Base-by-base conservation (phyloP, 2,329 filamentous ascomycete genomes). In the Cyphellophora europaea region DNA sequence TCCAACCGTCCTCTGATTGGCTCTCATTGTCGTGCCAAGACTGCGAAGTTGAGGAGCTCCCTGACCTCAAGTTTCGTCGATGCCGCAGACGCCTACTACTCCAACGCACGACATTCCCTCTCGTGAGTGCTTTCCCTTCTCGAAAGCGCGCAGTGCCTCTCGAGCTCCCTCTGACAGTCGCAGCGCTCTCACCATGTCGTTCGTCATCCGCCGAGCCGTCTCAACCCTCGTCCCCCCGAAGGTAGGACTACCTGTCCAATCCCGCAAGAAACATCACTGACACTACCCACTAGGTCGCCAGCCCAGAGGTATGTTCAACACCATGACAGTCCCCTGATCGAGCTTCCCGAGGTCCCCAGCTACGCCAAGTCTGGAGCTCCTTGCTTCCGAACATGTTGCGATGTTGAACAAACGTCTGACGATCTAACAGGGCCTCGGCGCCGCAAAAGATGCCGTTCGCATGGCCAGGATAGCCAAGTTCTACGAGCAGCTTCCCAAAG, bases 211-310 rank as follows among this genome's bases (percentile, higher is more conserved):
- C 69, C 80, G 88, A 70, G 83, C 77, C 74, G 82, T 95, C 61
- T 96, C 91, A 62, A 94, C 93, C 74, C 82, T 98, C 66, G 95
- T 98, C 57, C 93, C 93, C 54, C 91, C 93, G 59, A 98, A 98
- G 87, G 89, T 94, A 72, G 53, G 71, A 53, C 5, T 5, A 8
- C 12, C 13, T 6, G 19, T 12, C 23, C 23, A 8, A 25, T n/a
- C 8, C 21, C 21, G 21, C 21, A n/a, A 25, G 21, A 8, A n/a
- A n/a, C 21, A n/a, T 15, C 32, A 21, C 38, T 43, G 17, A 41
- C 40, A 28, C 42, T 33, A 36, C 27, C 29, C 11, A 15, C 23
- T 16, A 43, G 36, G 28, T 45, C 33, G 36, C 40, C 40, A 38
- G 38, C 30, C 36, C 43, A 31, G 37, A 33, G 42, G 35, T 51